phyloP scores from a whole-genome alignment of 2,329 filamentous ascomycete species.

The Beauveria pseudobassiana region DNA sequence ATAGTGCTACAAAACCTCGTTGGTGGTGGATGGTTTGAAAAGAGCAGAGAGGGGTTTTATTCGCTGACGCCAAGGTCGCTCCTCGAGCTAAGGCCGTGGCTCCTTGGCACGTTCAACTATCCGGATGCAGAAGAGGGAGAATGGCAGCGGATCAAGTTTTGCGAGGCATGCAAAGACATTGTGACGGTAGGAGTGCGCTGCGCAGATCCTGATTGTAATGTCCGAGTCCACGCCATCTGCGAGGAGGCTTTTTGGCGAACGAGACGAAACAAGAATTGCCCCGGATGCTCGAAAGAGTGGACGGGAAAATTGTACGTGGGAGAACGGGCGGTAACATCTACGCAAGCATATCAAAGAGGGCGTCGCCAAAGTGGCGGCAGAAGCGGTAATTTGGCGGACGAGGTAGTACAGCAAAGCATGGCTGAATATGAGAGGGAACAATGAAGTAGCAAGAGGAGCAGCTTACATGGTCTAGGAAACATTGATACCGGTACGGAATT shows the following conservation, averaged over 20 bases:
- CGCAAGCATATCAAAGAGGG: constrained; percentile 40
- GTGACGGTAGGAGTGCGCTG: constrained; percentile 81
- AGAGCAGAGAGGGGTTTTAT: constrained; percentile 65
- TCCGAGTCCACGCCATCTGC: constrained; percentile 72
- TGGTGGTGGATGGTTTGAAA: constrained; percentile 77
- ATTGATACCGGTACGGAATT: not conserved
- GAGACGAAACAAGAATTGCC: constrained; percentile 55
- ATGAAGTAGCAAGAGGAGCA: constrained; percentile 11
- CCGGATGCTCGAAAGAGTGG: constrained; percentile 49
- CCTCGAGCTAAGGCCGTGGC: constrained; percentile 77
- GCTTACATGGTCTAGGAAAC: not conserved
- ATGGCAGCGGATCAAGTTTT: constrained; percentile 74
- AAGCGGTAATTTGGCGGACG: constrained; percentile 26
- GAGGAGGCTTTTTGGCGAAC: constrained; percentile 65
- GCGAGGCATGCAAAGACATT: constrained; percentile 81
- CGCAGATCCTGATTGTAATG: constrained; percentile 55
- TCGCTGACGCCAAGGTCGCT: constrained; percentile 68
- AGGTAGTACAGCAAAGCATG: constrained; percentile 24
- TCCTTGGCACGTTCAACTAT: constrained; percentile 87
- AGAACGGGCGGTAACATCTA: constrained; percentile 48
- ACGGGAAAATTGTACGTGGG: constrained; percentile 43
- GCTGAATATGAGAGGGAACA: constrained; percentile 22
- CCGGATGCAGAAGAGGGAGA: constrained; percentile 49
- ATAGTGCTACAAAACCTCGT: constrained; percentile 61
- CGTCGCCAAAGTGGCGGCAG: constrained; percentile 26